These are phyloP conservation scores for Wickerhamiella allomyrinae DNA, from an alignment of 805 yeast species.

Conservation along the genomic window DNA sequence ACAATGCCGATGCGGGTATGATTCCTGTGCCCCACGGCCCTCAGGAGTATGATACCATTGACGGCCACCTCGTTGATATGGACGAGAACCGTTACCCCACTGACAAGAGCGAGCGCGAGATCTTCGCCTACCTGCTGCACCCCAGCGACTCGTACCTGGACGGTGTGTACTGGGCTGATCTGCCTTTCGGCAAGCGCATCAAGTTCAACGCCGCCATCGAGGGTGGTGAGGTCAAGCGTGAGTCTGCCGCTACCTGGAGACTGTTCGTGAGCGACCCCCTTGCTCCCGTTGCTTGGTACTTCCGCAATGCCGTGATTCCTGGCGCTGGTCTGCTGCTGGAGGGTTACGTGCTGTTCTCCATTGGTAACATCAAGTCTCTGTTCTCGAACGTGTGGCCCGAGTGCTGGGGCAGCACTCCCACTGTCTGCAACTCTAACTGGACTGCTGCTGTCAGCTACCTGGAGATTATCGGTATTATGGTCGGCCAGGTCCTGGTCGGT, in stretches of 20 bases:
- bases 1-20: conserved; percentile 24
- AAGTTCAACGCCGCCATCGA: conserved; percentile 21
- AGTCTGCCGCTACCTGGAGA: conserved; percentile 15
- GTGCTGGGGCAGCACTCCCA: conserved; percentile 23
- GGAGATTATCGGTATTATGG: conserved; percentile 35
- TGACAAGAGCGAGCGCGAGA: conserved; percentile 23
- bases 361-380: conserved; percentile 24
- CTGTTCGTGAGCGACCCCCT: conserved; percentile 25
- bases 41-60: conserved; percentile 27
- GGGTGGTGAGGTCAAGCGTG: conserved; percentile 19
- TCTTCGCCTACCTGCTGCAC: conserved; percentile 22
- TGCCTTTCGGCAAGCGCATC: conserved; percentile 20
- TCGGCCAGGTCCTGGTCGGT: conserved; percentile 48
- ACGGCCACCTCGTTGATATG: conserved; percentile 21
- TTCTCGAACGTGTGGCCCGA: conserved; percentile 26
- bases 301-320: conserved; percentile 25
- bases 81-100: conserved; percentile 15
- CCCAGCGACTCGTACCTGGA: conserved; percentile 24
- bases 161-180: conserved; percentile 29
- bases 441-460: conserved; percentile 24
- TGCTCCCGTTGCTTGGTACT: conserved; percentile 24
- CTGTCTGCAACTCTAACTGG: conserved; percentile 25
- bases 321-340: conserved; percentile 28
- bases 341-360: conserved; percentile 27
- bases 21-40: conserved; percentile 28